phyloP scores from a whole-genome alignment of 1,139 yeast species.

The Hanseniaspora uvarum region DNA sequence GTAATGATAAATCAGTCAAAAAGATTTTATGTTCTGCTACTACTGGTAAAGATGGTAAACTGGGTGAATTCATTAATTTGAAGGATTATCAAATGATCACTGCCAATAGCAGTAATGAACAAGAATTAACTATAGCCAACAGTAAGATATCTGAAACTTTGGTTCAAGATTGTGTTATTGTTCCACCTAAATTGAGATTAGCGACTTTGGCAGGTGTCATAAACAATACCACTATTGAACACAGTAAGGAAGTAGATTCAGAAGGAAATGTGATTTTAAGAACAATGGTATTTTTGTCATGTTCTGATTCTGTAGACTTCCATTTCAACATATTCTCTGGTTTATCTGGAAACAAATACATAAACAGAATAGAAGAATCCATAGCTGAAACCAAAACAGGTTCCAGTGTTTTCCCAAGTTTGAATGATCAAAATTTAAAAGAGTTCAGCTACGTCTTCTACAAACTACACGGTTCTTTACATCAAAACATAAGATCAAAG shows the following conservation, averaged over 20 bases:
- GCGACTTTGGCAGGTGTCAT: conserved; percentile 67
- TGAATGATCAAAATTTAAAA: conserved; percentile 30
- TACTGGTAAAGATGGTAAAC: conserved; percentile 61
- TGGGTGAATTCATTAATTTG: conserved; percentile 61
- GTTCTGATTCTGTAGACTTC: conserved; percentile 91
- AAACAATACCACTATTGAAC: conserved; percentile 37
- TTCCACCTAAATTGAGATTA: conserved; percentile 82
- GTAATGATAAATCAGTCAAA: conserved; percentile 46
- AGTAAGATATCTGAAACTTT: conserved; percentile 80
- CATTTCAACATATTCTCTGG: conserved; percentile 64
- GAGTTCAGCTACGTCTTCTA: conserved; percentile 42
- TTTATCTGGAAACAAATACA: conserved; percentile 21
- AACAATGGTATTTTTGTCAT: conserved; percentile 78
- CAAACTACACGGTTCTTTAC: conserved; percentile 81
- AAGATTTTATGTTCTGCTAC: conserved; percentile 87
- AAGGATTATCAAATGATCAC: conserved; percentile 61
- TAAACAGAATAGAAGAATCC: conserved; percentile 29
- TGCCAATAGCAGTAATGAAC: conserved; percentile 30
- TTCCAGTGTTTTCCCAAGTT: conserved; percentile 28
- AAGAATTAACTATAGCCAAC: conserved; percentile 31
- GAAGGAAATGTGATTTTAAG: conserved; percentile 33
- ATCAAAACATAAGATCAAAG: conserved; percentile 70
- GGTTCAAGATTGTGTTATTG: conserved; percentile 62
- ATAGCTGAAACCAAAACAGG: conserved; percentile 27
- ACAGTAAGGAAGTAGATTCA: conserved; percentile 21